Conservation (phyloP, 2,329 filamentous ascomycete species). For the Thielaviopsis musarum region DNA sequence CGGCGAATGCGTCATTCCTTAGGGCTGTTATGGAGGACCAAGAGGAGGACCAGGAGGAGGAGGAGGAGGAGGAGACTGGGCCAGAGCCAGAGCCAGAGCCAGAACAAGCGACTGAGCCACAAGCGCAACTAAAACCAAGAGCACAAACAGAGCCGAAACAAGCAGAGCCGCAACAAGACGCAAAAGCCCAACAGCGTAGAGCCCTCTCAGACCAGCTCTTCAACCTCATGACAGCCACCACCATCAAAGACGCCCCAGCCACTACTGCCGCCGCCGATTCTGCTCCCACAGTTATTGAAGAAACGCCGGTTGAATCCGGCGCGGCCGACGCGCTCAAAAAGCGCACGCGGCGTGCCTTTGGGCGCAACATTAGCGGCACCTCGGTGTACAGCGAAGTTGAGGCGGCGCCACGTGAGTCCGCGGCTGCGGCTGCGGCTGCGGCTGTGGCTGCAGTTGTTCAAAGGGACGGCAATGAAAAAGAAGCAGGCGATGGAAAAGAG, state of each 20-base stretch:
- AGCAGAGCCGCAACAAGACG: not conserved
- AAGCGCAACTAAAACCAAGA: not conserved
- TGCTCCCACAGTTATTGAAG: not conserved
- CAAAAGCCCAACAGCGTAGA: conserved; percentile 6
- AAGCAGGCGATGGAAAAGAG: conserved; percentile 13
- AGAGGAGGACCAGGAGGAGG: too few relatives aligned
- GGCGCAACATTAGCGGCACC: conserved; percentile 40
- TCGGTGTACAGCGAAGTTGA: conserved; percentile 16
- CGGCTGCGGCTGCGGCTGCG: conserved; percentile 6
- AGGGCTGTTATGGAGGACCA: too few relatives aligned
- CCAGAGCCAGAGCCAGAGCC: too few relatives aligned
- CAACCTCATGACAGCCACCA: conserved; percentile 11
- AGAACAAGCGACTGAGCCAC: not conserved
- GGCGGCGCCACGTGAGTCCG: too few relatives aligned
- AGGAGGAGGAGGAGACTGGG: too few relatives aligned
- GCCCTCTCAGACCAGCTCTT: conserved; percentile 9
- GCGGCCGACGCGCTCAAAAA: conserved; percentile 14
- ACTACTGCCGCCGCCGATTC: conserved; percentile 13
- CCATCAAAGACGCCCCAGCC: conserved; percentile 1
- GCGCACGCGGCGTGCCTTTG: conserved; percentile 34
- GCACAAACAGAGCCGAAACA: not conserved
- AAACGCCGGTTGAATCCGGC: too few relatives aligned
- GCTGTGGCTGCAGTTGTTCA: conserved; percentile 8
- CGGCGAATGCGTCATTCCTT: too few relatives aligned
- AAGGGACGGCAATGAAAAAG: conserved; percentile 10